phyloP scores from a whole-genome alignment of 2,329 filamentous ascomycete genomes.

The Nothopassalora personata region DNA sequence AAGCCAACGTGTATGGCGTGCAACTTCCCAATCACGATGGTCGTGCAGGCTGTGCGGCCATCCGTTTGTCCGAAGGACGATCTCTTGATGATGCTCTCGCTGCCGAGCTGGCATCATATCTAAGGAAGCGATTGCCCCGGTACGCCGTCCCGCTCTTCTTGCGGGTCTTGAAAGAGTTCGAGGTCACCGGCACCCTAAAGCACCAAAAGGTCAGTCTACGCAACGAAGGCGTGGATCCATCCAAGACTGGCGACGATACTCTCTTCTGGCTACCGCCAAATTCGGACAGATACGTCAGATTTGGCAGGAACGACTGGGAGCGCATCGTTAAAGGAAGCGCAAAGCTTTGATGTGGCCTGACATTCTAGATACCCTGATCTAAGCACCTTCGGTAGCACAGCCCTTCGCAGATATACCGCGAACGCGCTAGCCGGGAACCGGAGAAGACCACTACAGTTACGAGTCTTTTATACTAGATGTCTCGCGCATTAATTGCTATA shows the following conservation, averaged over 20 bases:
- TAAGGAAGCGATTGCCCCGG: slow-evolving; percentile 55
- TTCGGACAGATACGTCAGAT: slow-evolving; percentile 58
- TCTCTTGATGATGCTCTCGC: slow-evolving; percentile 31
- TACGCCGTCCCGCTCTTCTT: slow-evolving; percentile 78
- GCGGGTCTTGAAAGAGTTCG: slow-evolving; percentile 56
- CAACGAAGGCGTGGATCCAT: slow-evolving; percentile 67
- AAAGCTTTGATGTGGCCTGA: slow-evolving; percentile 59
- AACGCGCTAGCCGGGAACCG: too few relatives aligned
- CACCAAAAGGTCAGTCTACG: slow-evolving; percentile 74
- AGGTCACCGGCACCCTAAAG: slow-evolving; percentile 80
- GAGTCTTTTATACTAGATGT: too few relatives aligned
- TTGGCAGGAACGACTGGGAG: slow-evolving; percentile 63
- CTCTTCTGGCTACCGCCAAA: slow-evolving; percentile 64
- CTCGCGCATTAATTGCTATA: too few relatives aligned
- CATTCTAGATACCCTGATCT: neutral
- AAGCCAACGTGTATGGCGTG: slow-evolving; percentile 66
- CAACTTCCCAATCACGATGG: slow-evolving; percentile 42
- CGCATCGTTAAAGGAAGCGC: slow-evolving; percentile 61
- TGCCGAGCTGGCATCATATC: slow-evolving; percentile 56
- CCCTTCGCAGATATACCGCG: too few relatives aligned
- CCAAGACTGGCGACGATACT: slow-evolving; percentile 44
- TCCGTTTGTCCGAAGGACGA: slow-evolving; percentile 48
- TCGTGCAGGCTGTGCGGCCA: slow-evolving; percentile 72
- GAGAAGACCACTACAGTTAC: too few relatives aligned
- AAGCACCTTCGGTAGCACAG: neutral